phyloP scores from a whole-genome alignment of 176 grass and related monocot species.

The Poa annua region DNA sequence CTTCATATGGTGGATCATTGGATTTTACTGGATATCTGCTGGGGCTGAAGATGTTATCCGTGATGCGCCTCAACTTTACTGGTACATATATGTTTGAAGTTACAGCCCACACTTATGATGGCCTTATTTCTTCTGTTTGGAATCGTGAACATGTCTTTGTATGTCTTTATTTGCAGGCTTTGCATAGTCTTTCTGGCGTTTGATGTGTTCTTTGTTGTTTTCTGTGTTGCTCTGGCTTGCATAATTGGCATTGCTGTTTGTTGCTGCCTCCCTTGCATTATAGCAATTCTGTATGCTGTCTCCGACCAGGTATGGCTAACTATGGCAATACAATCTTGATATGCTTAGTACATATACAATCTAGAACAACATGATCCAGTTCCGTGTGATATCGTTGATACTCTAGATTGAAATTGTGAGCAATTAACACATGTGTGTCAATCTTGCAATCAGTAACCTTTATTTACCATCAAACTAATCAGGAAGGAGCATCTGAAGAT shows the following conservation, averaged over 20 bases:
- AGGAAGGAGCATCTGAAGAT: conserved; percentile 97
- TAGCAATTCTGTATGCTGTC: conserved; percentile 88
- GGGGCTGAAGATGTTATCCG: conserved; percentile 73
- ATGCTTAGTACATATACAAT: not conserved
- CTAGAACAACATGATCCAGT: not conserved
- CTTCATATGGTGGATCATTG: conserved; percentile 92
- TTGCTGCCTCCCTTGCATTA: conserved; percentile 96
- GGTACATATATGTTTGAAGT: conserved; percentile 46
- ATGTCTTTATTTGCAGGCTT: conserved; percentile 60
- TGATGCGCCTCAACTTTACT: conserved; percentile 79
- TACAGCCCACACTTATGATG: not conserved
- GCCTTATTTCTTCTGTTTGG: conserved; percentile 24
- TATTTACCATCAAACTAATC: conserved; percentile 29
- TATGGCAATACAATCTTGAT: not conserved
- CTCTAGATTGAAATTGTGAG: not conserved
- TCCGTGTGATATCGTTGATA: not conserved
- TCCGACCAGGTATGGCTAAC: conserved; percentile 73
- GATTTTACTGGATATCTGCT: conserved; percentile 89
- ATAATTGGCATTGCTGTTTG: conserved; percentile 94
- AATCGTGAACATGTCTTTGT: conserved; percentile 25
- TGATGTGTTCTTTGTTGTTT: conserved; percentile 93
- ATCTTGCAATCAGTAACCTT: conserved; percentile 31
- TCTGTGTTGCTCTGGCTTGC: conserved; percentile 88
- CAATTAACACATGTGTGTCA: not conserved
- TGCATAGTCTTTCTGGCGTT: conserved; percentile 93